Percentiles rank a stretch among this genome's conserved stretches.
phyloP scores from a whole-genome alignment of 2,329 filamentous ascomycete genomes.

The Exophiala sp. region DNA sequence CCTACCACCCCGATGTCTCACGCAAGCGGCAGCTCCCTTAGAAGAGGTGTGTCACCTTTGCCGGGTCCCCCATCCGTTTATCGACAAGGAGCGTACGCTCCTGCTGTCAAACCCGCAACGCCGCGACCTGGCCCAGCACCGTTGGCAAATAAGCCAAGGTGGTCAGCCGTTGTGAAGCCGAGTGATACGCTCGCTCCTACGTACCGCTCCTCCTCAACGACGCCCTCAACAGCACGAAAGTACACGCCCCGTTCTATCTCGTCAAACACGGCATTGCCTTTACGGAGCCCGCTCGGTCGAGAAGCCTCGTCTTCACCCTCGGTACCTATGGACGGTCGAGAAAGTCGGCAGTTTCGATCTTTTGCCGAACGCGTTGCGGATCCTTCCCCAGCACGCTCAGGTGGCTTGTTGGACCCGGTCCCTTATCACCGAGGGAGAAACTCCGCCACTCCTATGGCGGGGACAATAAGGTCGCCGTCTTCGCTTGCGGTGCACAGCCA shows the following conservation, averaged over 20 bases:
- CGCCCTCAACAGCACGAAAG: slow-evolving; percentile 15
- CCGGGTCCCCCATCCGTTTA: slow-evolving; percentile 29
- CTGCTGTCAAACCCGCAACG: slow-evolving; percentile 37
- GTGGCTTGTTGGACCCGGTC: slow-evolving; percentile 27
- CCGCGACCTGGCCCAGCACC: slow-evolving; percentile 43
- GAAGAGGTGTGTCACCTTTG: slow-evolving; percentile 23
- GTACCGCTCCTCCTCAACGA: slow-evolving; percentile 24
- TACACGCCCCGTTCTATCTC: slow-evolving; percentile 34
- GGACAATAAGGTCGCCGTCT: slow-evolving; percentile 28
- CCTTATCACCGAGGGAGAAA: slow-evolving; percentile 26
- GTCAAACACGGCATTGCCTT: slow-evolving; percentile 38
- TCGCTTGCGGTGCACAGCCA: slow-evolving; percentile 23
- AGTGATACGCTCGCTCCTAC: slow-evolving; percentile 37
- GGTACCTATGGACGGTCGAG: slow-evolving; percentile 22
- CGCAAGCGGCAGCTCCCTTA: slow-evolving; percentile 12
- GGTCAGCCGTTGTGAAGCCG: slow-evolving; percentile 67
- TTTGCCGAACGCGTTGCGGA: slow-evolving; percentile 27
- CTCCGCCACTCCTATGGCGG: slow-evolving; percentile 14
- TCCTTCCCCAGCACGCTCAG: slow-evolving; percentile 17
- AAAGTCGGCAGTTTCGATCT: slow-evolving; percentile 25
- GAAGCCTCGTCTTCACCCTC: slow-evolving; percentile 42
- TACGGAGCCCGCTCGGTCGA: slow-evolving; percentile 41
- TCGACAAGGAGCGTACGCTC: slow-evolving; percentile 33
- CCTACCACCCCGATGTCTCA: slow-evolving; percentile 27
- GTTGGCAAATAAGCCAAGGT: slow-evolving; percentile 61